Percentiles rank a stretch among this genome's conserved stretches.
phyloP scores from a whole-genome alignment of 768 basidiomycete species.

The Lepiota brunneoincarnata region DNA sequence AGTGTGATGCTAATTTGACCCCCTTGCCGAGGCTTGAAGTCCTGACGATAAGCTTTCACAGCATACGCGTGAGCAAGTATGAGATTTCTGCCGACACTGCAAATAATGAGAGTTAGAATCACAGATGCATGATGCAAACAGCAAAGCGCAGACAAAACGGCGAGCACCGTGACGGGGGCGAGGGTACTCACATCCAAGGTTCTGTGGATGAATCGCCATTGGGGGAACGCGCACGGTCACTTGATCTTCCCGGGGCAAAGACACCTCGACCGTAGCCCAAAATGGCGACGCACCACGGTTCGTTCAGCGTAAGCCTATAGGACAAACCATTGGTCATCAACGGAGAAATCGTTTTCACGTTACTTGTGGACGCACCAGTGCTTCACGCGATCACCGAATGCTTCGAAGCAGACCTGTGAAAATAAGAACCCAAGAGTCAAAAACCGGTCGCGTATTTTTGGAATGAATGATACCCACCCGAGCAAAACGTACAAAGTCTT shows the following conservation, averaged over 20 bases:
- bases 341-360: conserved; percentile 15
- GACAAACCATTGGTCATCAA: conserved; percentile 15
- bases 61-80: conserved; percentile 70
- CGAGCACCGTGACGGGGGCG: conserved; percentile 13
- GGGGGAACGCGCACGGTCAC: conserved; percentile 55
- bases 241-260: conserved; percentile 70
- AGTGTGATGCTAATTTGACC: conserved; percentile 79
- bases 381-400: conserved; percentile 75
- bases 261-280: conserved; percentile 70
- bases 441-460: conserved; percentile 11
- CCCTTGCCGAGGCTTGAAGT: conserved; percentile 59
- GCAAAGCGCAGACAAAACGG: conserved; percentile 8
- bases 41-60: conserved; percentile 61
- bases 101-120: conserved; percentile 10
- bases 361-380: conserved; percentile 48
- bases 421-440: conserved; percentile 13
- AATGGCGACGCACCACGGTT: conserved; percentile 71
- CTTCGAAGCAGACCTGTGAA: conserved; percentile 63
- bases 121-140: conserved; percentile 2
- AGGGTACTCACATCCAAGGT: conserved; percentile 60
- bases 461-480: conserved; percentile 31
- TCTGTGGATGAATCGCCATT: conserved; percentile 66
- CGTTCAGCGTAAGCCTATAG: conserved; percentile 68
- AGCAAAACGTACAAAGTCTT: conserved; percentile 63
- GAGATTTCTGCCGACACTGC: conserved; percentile 63